A percentile compares a stretch with the other conserved stretches of the same genome.
phyloP scores from a whole-genome alignment of 352 stramenopile species.

The Albugo candida region DNA sequence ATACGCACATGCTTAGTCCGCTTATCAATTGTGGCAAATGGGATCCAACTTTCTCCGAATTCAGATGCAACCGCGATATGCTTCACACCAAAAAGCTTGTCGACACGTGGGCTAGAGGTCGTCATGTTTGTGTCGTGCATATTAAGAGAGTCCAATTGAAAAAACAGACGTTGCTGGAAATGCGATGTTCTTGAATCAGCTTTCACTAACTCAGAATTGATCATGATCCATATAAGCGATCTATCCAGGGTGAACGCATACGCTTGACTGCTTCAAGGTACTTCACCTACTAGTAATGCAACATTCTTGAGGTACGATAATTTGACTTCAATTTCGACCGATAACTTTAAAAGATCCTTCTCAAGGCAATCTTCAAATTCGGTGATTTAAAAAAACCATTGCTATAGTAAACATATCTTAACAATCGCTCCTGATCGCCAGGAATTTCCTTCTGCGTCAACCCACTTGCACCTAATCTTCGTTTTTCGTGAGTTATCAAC shows the following conservation, averaged over 20 bases:
- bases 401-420: slow-evolving; percentile 82
- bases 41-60: slow-evolving; percentile 63
- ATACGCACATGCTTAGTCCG: slow-evolving; percentile 72
- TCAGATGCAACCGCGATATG: slow-evolving; percentile 96
- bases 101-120: slow-evolving; percentile 97
- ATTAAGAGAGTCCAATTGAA: background rate
- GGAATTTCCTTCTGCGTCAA: slow-evolving; percentile 83
- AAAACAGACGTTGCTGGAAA: too few relatives aligned
- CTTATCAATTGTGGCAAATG: slow-evolving; percentile 22
- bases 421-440: slow-evolving; percentile 94
- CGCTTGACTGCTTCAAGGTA: slow-evolving; percentile 77
- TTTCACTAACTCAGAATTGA: slow-evolving; percentile 55
- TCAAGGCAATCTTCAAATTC: slow-evolving; percentile 94
- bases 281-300: slow-evolving; percentile 28
- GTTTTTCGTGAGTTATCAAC: too few relatives aligned
- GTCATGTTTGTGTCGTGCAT: slow-evolving; percentile 19
- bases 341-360: slow-evolving; percentile 83
- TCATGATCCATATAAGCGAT: slow-evolving; percentile 81
- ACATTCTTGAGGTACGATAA: background rate
- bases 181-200: too few relatives aligned
- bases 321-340: slow-evolving; percentile 2
- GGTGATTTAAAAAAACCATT: slow-evolving; percentile 98
- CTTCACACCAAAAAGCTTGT: slow-evolving; percentile 96
- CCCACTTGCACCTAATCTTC: slow-evolving; percentile 7
- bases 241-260: slow-evolving; percentile 94